Evolutionary conservation across 2,329 filamentous ascomycete species (phyloP).

Genomic region (Cladophialophora immunda): DNA sequence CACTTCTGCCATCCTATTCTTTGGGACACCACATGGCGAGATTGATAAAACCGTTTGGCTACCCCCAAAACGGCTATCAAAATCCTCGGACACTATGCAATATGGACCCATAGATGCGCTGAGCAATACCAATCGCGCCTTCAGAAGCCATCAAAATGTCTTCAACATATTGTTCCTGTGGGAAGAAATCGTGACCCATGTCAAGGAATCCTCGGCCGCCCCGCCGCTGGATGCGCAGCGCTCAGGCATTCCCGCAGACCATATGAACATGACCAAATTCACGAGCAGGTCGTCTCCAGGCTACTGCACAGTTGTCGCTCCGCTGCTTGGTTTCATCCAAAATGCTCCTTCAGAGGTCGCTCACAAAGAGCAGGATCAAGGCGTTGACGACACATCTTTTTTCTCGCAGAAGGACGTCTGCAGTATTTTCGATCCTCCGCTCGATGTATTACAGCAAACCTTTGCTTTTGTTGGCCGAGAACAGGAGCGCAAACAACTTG

Average conservation of each 20-base stretch:
- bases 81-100: not conserved
- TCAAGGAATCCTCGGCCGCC: conserved; percentile 3
- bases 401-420: too few species aligned
- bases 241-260: conserved; percentile 8
- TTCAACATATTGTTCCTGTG: conserved; percentile 10
- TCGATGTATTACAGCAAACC: too few species aligned
- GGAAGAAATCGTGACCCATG: conserved; percentile 15
- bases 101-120: not conserved
- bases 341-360: not conserved
- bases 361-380: not conserved
- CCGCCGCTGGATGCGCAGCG: not conserved
- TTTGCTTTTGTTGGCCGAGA: conserved; percentile 15
- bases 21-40: conserved; percentile 50
- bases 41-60: conserved; percentile 43
- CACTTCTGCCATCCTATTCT: conserved; percentile 49
- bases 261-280: conserved; percentile 19
- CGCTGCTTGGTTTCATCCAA: not conserved
- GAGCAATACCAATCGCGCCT: conserved; percentile 2
- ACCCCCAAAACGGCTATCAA: conserved; percentile 4
- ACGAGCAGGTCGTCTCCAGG: not conserved
- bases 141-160: not conserved
- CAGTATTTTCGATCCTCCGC: not conserved
- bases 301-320: conserved; percentile 1
- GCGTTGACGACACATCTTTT: not conserved
- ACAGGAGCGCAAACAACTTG: not conserved